Percentiles rank a stretch among this genome's conserved stretches.
Conservation (phyloP, 352 stramenopile species). For the Globisporangium uncinulatum region DNA sequence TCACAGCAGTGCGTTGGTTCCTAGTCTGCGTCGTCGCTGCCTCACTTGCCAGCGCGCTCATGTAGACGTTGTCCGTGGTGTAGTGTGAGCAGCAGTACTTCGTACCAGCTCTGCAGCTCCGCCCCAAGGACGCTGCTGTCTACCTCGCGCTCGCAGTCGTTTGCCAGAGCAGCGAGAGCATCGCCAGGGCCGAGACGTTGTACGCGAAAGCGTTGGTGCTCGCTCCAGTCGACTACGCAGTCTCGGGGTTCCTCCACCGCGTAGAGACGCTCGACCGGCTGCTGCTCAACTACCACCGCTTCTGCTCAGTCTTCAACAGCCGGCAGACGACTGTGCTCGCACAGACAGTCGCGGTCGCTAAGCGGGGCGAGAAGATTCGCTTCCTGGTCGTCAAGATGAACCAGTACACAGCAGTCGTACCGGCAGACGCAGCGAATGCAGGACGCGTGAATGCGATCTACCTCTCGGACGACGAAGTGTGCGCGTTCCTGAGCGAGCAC, state of each 20-base stretch:
- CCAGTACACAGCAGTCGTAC: slow-evolving; percentile 40
- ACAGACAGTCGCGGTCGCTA: slow-evolving; percentile 40
- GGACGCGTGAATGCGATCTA: slow-evolving; percentile 52
- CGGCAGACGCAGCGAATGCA: slow-evolving; percentile 20
- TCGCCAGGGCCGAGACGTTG: slow-evolving; percentile 40
- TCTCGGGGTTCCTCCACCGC: slow-evolving; percentile 58
- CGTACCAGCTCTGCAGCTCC: slow-evolving; percentile 45
- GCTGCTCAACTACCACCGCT: slow-evolving; percentile 67
- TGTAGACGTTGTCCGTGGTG: not conserved
- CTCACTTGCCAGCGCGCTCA: not conserved
- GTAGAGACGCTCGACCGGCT: slow-evolving; percentile 51
- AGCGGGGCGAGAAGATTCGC: slow-evolving; percentile 43
- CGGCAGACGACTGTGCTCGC: slow-evolving; percentile 40
- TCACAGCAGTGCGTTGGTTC: slow-evolving; percentile 24
- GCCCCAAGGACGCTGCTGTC: slow-evolving; percentile 36
- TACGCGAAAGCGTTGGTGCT: slow-evolving; percentile 43
- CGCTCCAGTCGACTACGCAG: slow-evolving; percentile 31
- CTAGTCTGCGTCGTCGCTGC: not conserved
- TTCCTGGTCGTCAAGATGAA: slow-evolving; percentile 55
- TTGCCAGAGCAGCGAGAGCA: slow-evolving; percentile 37
- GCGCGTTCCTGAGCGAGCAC: slow-evolving; percentile 14
- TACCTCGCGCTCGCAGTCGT: slow-evolving; percentile 55
- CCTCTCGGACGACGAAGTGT: slow-evolving; percentile 49
- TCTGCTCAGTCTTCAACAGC: slow-evolving; percentile 62
- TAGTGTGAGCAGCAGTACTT: slow-evolving; percentile 48